Evolutionary conservation across 2,329 filamentous ascomycete species (phyloP), one percentile per base, ranked within the genome.

Genomic region (Purpureocillium takamizusanense): DNA sequence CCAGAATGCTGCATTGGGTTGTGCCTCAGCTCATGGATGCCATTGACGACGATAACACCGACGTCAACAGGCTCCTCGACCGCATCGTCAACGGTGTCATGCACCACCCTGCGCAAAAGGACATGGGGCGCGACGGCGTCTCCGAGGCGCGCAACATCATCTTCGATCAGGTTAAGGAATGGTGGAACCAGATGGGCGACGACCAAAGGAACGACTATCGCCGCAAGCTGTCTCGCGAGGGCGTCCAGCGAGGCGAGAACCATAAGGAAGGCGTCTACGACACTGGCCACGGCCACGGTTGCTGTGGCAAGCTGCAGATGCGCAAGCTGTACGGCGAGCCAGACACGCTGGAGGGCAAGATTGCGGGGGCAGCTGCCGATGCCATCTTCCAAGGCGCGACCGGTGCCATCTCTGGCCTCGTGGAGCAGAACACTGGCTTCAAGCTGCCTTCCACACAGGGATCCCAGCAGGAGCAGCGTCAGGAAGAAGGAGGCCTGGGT

Each of bases 21-120:
- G 86, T 95, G 12, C 90, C 90, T 8, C 87, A 94, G 59, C 66
- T 95, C 44, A 92, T 95, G 66, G 68, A 84, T 28, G 85, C 82
- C 51, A 94, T 89, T 78, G 89, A 95, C 52, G 74, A 95, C 47
- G 79, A 90, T 31, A 55, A 63, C 40, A 67, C 72, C 41, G 84
- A 94, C 50, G 65, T 86, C 31, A 70, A 85, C 44, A 72, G 77
- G 40, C 78, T 81, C 3, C 69, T 92, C 47, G 76, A 81, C 54
- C 78, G 82, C 44, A 89, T 95, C 59, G 78, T 94, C 53, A 63
- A 76, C 35, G 88, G 86, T 43, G 81, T 95, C 28, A 77, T 95
- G 59, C 86, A 95, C 53, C 89, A 95, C 60, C 90, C 89, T 2
- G 86, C 87, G 35, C 80, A 87, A 49, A 80, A 83, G 40, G 64